Base-by-base conservation (phyloP, 2,329 filamentous ascomycete genomes). In the Colletotrichum musicola region DNA sequence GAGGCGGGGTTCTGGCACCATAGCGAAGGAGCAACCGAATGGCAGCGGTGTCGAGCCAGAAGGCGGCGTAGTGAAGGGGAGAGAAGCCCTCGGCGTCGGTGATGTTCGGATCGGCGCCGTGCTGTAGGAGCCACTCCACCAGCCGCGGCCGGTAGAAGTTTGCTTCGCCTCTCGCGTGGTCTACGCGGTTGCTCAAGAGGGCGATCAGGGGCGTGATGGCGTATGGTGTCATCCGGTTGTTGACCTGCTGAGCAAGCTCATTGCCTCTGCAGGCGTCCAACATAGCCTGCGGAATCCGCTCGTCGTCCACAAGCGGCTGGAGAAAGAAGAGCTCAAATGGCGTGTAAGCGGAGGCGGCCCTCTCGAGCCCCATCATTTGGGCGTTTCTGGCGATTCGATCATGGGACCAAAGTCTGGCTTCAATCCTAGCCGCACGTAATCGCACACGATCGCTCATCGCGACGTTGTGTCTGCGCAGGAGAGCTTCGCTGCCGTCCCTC, bases 241-340 rank as follows among this genome's bases (percentile, higher is more conserved):
- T 60, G 2, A 64, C 35, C 54, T 68, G 61, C 2, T 58, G 18
- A 7, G 5, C 13, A 20, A 63, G 30, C 12, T 54, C 54, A 13
- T 25, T 25, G 22, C 22, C 22, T 25, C 20, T 5, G 7, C 30
- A n/a, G 13, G 20, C 61, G 20, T 27, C 16, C 20, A 44, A 64
- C 30, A 68, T 64, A 25, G 54, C 54, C 5, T 58, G 38, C 12
- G 61, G 53, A 22, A 68, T 64, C 12, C 54, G 27, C 5, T 44
- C 18, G 49, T 64, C 61, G 54, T 64, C 61, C 2, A 64, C 54
- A 2, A 64, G 42, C 2, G 65, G 61, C 6, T 59, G 65, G 40
- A 64, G 14, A 46, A 68, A 64, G 25, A 68, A 64, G 3, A 68
- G 30, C 14, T 68, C 46, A 3, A 68, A 46, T 12, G 65, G 65